Base-by-base conservation (phyloP, 208 protist genomes). In the Kentomonas sorsogonicus region DNA sequence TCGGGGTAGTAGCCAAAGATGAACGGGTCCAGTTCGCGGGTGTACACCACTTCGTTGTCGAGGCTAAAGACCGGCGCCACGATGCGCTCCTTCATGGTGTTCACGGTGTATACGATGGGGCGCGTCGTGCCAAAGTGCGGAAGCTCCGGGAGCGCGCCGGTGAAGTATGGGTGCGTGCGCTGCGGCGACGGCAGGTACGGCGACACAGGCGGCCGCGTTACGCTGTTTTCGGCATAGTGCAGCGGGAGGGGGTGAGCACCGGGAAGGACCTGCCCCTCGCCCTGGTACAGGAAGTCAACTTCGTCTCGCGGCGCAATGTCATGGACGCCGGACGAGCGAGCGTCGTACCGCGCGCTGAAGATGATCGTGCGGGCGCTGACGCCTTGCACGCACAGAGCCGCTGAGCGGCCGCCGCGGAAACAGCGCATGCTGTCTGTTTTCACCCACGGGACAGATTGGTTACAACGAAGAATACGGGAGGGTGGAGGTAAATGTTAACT, bases 1-100 rank as follows among this genome's bases (percentile, higher is more conserved):
- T 93, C 72, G 0, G 89, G 89, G 52, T 93, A 95, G 44, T 86
- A 75, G 20, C 89, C 89, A 63, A 93, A 95, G 50, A 95, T 86
- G 66, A 93, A 95, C 13, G 89, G 89, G 50, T 95, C 89, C 23
- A 95, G 59, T 65, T 95, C 86, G 20, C 86, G 76, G 2, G 89
- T 95, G 77, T 95, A 79, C 27, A 73, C 84, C 22, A 95, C 82
- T 15, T 72, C 67, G 55, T 85, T 86, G 13, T 74, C 59, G 10
- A 89, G 44, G 53, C 90, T 78, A 68, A 83, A 92, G 7, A 95
- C 89, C 1, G 89, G 89, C 13, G 60, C 83, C 1, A 95, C 76
- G 30, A 95, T 93, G 53, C 83, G 77, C 61, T 90, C 73, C 66
- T 95, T 95, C 59, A 95, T 91, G 9, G 82, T 91, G 2, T 79